A percentile compares a stretch with the other conserved stretches of the same genome.
phyloP scores from a whole-genome alignment of 257 asterid species.

The Eucommia ulmoides region DNA sequence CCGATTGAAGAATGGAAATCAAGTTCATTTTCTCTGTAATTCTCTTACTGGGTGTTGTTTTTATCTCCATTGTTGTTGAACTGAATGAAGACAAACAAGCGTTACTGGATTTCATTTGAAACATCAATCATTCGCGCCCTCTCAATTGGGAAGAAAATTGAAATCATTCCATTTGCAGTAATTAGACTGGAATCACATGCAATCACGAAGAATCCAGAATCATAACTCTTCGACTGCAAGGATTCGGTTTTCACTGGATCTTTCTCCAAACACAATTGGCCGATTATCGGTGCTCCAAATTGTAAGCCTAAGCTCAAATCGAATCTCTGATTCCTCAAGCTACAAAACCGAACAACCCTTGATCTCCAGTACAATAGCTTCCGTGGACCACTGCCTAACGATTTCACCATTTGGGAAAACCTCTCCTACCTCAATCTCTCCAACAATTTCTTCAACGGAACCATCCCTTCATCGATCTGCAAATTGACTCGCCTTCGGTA shows the following conservation, averaged over 20 bases:
- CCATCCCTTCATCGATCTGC: slow-evolving; percentile 48
- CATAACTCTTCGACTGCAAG: slow-evolving; percentile 51
- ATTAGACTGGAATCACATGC: slow-evolving; percentile 70
- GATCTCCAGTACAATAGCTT: slow-evolving; percentile 80
- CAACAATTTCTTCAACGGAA: slow-evolving; percentile 57
- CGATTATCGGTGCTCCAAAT: slow-evolving; percentile 73
- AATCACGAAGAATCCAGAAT: slow-evolving; percentile 62
- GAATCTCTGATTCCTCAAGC: slow-evolving; percentile 66
- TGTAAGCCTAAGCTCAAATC: slow-evolving; percentile 93
- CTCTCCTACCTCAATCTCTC: slow-evolving; percentile 50
- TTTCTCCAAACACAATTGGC: slow-evolving; percentile 53
- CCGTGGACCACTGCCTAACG: slow-evolving; percentile 60
- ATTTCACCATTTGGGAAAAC: slow-evolving; percentile 67
- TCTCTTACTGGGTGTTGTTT: slow-evolving; percentile 24
- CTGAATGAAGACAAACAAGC: slow-evolving; percentile 64
- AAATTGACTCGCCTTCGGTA: slow-evolving; percentile 39
- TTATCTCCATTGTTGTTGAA: slow-evolving; percentile 14
- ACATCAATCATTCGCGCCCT: slow-evolving; percentile 38
- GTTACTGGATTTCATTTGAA: slow-evolving; percentile 45
- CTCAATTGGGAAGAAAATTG: slow-evolving; percentile 42
- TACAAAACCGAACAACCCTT: slow-evolving; percentile 52
- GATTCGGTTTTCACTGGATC: slow-evolving; percentile 69
- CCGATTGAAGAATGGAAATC: slow-evolving; percentile 48
- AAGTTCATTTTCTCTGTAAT: slow-evolving; percentile 14
- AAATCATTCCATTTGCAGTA: slow-evolving; percentile 37